A percentile compares a stretch with the other conserved stretches of the same genome.
phyloP scores from a whole-genome alignment of 371 early-diverging fungal species.

The Lichtheimia corymbifera region DNA sequence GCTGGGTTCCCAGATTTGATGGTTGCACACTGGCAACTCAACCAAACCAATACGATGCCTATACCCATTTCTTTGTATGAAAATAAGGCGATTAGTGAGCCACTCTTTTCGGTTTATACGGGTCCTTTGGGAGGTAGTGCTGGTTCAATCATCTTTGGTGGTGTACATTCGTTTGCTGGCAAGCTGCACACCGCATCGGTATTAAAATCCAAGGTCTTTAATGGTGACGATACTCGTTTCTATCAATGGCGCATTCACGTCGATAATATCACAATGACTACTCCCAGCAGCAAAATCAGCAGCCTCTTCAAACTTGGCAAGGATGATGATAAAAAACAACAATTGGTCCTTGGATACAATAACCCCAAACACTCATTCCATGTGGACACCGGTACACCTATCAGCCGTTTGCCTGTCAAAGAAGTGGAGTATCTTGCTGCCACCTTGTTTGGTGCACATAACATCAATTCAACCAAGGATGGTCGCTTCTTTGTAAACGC shows the following conservation, averaged over 20 bases:
- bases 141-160: conserved; percentile 48
- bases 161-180: background rate
- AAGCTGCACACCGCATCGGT: no score
- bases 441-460: no score
- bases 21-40: background rate
- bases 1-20: conserved; percentile 10
- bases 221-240: conserved; percentile 17
- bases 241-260: no score
- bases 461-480: background rate
- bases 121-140: conserved; percentile 2
- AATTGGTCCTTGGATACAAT: background rate
- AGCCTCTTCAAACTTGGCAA: conserved; percentile 20
- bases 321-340: conserved; percentile 17
- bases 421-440: no score
- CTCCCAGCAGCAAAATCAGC: conserved; percentile 9
- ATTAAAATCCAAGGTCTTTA: conserved; percentile 17
- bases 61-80: conserved; percentile 11
- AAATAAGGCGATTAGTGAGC: conserved; percentile 1
- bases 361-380: background rate
- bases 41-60: conserved; percentile 3
- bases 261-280: conserved; percentile 20
- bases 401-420: no score
- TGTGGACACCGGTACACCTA: background rate
- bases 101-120: conserved; percentile 9
- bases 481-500: conserved; percentile 19